A percentile compares a stretch with the other conserved stretches of the same genome.
Evolutionary conservation across 202 grass and related monocot genomes (phyloP).

Genomic region (Carex sylvatica): DNA sequence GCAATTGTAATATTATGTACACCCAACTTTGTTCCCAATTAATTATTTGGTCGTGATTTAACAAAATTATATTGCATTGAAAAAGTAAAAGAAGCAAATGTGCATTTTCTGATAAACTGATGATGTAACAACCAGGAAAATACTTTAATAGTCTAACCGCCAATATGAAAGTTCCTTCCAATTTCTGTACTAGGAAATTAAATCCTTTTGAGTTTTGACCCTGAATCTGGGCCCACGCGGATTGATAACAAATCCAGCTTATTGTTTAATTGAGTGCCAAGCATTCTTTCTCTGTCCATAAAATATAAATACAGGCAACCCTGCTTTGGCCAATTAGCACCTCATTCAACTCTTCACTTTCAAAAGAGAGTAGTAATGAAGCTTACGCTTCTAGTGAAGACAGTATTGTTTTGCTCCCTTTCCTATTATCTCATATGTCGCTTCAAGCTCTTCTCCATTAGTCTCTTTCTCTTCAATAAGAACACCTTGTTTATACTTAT

Average conservation of each 20-base stretch:
- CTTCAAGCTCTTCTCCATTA: background rate
- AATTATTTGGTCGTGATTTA: background rate
- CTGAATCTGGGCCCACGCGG: background rate
- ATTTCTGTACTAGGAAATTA: background rate
- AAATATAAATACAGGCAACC: conserved; percentile 3
- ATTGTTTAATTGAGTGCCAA: background rate
- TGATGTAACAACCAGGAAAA: background rate
- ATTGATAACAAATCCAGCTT: background rate
- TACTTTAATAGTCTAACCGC: background rate
- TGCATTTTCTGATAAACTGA: background rate
- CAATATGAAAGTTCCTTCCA: background rate
- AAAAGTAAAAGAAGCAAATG: background rate
- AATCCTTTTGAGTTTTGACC: no score
- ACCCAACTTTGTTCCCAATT: background rate
- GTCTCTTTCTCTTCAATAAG: background rate
- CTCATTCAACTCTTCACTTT: background rate
- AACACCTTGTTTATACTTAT: background rate
- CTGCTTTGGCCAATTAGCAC: background rate
- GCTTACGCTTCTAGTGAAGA: background rate
- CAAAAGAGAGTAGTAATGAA: background rate
- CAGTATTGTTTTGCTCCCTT: background rate
- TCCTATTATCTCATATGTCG: background rate
- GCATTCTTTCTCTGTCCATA: background rate
- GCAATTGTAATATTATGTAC: background rate
- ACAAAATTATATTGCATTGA: background rate